Conservation (phyloP, 495 filamentous ascomycete genomes). For the Penicillium maclennaniae region DNA sequence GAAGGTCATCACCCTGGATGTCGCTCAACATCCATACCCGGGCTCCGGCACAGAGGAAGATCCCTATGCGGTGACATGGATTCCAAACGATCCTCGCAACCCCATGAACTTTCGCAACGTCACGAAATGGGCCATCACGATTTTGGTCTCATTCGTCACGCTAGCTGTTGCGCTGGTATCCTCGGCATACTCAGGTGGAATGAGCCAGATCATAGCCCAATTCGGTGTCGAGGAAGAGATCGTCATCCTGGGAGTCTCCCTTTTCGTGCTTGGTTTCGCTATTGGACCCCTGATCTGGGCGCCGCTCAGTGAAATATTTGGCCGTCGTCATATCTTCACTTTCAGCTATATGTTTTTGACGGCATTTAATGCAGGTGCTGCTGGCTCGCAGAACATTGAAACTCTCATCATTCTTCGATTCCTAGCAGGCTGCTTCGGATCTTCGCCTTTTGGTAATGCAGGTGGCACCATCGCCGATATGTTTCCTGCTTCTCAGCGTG, state of each 20-base stretch:
- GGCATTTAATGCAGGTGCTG: conserved; percentile 63
- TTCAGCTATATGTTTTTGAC: conserved; percentile 56
- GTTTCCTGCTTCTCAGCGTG: conserved; percentile 56
- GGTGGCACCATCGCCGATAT: conserved; percentile 69
- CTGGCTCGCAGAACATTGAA: conserved; percentile 54
- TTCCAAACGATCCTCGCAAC: conserved; percentile 62
- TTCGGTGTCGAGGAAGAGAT: conserved; percentile 45
- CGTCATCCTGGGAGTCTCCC: conserved; percentile 47
- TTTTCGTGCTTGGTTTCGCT: conserved; percentile 53
- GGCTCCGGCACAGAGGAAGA: conserved; percentile 64
- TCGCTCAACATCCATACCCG: conserved; percentile 52
- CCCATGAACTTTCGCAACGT: conserved; percentile 53
- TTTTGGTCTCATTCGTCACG: conserved; percentile 59
- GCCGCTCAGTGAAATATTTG: conserved; percentile 58
- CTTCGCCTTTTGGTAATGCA: conserved; percentile 63
- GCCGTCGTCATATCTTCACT: conserved; percentile 65
- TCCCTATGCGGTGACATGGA: conserved; percentile 65
- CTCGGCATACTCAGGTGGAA: conserved; percentile 67
- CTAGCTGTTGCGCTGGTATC: conserved; percentile 68
- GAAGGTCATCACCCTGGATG: conserved; percentile 45
- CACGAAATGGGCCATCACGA: conserved; percentile 63
- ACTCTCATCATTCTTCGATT: conserved; percentile 66
- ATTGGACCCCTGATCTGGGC: conserved; percentile 52
- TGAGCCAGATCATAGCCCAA: conserved; percentile 48
- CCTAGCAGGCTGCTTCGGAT: conserved; percentile 70